Conservation (phyloP, 2,329 filamentous ascomycete species). For the Diaporthe sp. region DNA sequence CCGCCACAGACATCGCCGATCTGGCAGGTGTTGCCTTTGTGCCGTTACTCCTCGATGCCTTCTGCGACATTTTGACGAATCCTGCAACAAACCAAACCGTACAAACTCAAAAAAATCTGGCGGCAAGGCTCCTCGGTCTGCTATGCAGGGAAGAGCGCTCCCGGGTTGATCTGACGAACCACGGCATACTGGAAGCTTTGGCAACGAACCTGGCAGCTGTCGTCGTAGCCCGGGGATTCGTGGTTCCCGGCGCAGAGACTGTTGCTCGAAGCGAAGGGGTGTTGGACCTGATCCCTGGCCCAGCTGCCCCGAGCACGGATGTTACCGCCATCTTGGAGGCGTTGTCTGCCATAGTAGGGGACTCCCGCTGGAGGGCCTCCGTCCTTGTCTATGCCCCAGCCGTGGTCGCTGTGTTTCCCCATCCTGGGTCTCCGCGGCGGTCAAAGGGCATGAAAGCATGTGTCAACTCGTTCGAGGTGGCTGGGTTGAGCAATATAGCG, state of each 20-base stretch:
- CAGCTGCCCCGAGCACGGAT: conserved; percentile 71
- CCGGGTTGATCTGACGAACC: conserved; percentile 78
- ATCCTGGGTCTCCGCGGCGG: conserved; percentile 64
- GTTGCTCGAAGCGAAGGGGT: conserved; percentile 68
- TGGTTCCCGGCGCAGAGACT: conserved; percentile 75
- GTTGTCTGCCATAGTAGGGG: conserved; percentile 80
- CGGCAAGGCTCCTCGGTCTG: conserved; percentile 67
- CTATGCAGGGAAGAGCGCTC: conserved; percentile 79
- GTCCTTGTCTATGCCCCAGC: conserved; percentile 78
- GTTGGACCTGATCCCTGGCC: conserved; percentile 70
- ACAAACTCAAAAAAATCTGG: conserved; percentile 74
- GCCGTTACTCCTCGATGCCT: conserved; percentile 69
- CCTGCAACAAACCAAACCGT: conserved; percentile 47
- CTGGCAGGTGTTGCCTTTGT: conserved; percentile 77
- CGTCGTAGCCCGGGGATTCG: conserved; percentile 76
- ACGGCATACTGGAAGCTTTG: conserved; percentile 83
- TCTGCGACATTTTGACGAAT: conserved; percentile 67
- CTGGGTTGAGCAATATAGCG: conserved; percentile 63
- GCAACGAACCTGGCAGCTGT: conserved; percentile 81
- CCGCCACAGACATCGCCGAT: conserved; percentile 61
- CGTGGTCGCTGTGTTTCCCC: conserved; percentile 78
- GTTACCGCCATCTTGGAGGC: conserved; percentile 82
- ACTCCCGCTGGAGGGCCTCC: conserved; percentile 84
- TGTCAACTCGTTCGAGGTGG: conserved; percentile 68
- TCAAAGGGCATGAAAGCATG: conserved; percentile 63